These are phyloP conservation scores for Magnusiomyces suaveolens DNA, from an alignment of 1,139 yeast species.

Conservation along the genomic window DNA sequence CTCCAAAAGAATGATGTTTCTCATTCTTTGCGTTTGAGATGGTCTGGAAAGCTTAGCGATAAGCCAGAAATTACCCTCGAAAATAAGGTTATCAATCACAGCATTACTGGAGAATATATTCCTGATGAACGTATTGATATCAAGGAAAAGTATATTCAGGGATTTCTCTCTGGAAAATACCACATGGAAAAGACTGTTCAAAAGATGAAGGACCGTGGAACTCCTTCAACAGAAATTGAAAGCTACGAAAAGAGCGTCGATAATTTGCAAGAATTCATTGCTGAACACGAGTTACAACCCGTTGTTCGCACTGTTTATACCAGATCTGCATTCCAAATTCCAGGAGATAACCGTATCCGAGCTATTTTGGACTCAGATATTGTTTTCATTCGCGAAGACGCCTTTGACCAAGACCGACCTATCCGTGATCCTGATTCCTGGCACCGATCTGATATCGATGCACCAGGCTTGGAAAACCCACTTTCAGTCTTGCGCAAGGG, in stretches of 20 bases:
- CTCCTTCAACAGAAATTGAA: conserved; percentile 38
- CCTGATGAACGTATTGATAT: conserved; percentile 46
- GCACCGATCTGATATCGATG: conserved; percentile 90
- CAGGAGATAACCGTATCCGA: conserved; percentile 89
- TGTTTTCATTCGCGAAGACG: conserved; percentile 78
- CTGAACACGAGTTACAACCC: conserved; percentile 65
- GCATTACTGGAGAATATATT: conserved; percentile 29
- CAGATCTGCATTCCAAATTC: conserved; percentile 94
- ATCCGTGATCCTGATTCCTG: conserved; percentile 80
- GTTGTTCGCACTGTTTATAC: conserved; percentile 77
- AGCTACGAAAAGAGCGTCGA: conserved; percentile 47
- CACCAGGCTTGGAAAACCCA: conserved; percentile 55
- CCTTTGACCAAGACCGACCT: conserved; percentile 75
- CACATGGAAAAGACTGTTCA: conserved; percentile 41
- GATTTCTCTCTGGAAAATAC: conserved; percentile 42
- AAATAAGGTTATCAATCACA: conserved; percentile 57
- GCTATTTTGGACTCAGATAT: conserved; percentile 85
- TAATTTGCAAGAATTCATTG: conserved; percentile 54
- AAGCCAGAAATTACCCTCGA: conserved; percentile 74
- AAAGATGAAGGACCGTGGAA: conserved; percentile 50
- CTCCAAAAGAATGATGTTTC: conserved; percentile 61
- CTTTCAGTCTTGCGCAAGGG: conserved; percentile 71
- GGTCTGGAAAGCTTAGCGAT: conserved; percentile 77
- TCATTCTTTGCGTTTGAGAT: conserved; percentile 72
- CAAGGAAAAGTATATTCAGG: conserved; percentile 71